Base-by-base conservation (phyloP, 208 protist genomes). In the Tritrichomonas foetus region DNA sequence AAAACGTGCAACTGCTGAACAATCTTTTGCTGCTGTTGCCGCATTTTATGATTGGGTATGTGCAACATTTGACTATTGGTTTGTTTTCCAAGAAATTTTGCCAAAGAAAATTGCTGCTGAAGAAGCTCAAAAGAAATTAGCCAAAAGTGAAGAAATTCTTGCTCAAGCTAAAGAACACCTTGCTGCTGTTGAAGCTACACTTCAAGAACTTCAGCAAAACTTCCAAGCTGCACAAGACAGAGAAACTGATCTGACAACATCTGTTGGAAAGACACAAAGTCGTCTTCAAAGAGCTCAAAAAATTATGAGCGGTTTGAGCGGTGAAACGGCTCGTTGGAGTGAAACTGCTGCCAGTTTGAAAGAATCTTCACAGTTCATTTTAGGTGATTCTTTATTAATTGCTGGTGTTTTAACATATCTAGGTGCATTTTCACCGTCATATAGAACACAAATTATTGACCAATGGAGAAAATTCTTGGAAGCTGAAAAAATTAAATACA, bases 401-500 rank as follows among this genome's bases (percentile, higher is more conserved):
- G 96, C 98, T 13, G 98, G 98, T 1, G 99, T 99, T 94, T 96
- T 99, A 66, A 98, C 97, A 33, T 99, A 99, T 96, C 98, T 99
- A 95, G 98, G 98, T 61, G 97, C 97, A 50, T 99, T 99, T 96
- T 98, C 97, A 93, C 97, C 98, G 94, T 95, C 96, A 5, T 99
- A 98, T 96, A 97, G 98, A 94, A 96, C 97, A 95, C 95, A 96
- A 44, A 97, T 99, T 22, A 96, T 98, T 41, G 82, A 97, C 55
- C 96, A 97, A 93, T 99, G 98, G 98, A 92, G 98, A 36, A 97
- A 97, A 25, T 97, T 96, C 94, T 96, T 99, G 50, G 96, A 97
- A 74, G 94, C 97, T 93, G 95, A 97, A 55, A 96, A 96, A 61
- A 98, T 99, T 93, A 98, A 98, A 16, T 97, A 98, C 96, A 98